These are phyloP conservation scores for Acanthamoeba castellanii DNA, from an alignment of 208 protist species.

Conservation along the genomic window DNA sequence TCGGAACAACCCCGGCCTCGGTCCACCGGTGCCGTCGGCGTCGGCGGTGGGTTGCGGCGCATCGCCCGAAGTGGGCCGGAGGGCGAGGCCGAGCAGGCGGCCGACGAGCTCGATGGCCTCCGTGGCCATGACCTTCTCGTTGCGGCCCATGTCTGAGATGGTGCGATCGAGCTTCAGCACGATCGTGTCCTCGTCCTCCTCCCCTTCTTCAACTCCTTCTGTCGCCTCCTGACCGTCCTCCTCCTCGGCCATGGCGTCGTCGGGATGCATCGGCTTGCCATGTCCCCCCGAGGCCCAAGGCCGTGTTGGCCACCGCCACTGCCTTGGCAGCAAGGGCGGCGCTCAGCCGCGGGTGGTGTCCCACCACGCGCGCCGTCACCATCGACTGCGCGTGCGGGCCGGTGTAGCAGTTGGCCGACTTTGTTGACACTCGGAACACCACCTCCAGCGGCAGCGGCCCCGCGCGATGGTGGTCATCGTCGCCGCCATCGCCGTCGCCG, in stretches of 20 bases:
- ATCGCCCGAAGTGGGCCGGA: neutral
- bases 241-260: neutral
- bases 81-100: neutral
- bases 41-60: neutral
- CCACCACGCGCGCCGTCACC: constrained; percentile 6
- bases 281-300: neutral
- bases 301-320: no score
- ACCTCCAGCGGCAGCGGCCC: neutral
- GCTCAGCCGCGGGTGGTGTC: neutral
- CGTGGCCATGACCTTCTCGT: neutral
- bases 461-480: neutral
- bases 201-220: neutral
- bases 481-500: neutral
- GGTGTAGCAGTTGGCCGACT: neutral
- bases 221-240: neutral
- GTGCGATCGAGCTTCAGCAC: neutral
- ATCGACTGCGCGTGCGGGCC: neutral
- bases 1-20: neutral
- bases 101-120: constrained; percentile 2
- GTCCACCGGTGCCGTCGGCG: neutral
- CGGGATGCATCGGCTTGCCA: neutral
- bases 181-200: neutral
- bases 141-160: neutral
- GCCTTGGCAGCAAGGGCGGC: neutral
- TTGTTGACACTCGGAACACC: neutral